Base-by-base conservation (phyloP, 768 basidiomycete genomes). In the Kwoniella sp. region DNA sequence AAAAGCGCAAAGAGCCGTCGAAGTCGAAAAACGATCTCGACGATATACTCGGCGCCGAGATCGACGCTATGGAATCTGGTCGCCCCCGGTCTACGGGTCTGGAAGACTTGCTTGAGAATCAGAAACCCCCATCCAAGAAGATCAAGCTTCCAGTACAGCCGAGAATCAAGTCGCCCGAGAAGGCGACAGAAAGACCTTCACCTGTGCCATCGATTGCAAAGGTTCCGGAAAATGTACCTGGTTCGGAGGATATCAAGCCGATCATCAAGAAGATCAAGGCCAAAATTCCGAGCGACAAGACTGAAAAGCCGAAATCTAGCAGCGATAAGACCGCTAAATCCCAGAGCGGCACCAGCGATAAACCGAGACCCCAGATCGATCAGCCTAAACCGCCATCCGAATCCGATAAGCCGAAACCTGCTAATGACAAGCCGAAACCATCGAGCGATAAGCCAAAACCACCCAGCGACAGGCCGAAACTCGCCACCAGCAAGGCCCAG, bases 71-170 rank as follows among this genome's bases (percentile, higher is more conserved):
- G 60, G 81, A 79, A 34, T 53, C 65, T 15, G 56, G 61, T 30
- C 52, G 58, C 26, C 62, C 63, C 4, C 22, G 41, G 7, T 45
- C 23, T 9, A 53, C 63, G 22, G 29, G 54, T 4, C 25, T 67
- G 1, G 60, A 68, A 2, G 45, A 61, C 2, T 53, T 66, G 38
- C 54, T 68, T 23, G 64, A 72, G 41, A 34, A 57, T 23, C 56
- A 51, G 17, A 54, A 52, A 29, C 69, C 67, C 20, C 60, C 63
- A 34, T 29, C 70, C 13, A 92, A 88, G 85, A 95, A 92, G 80
- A 90, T 89, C 77, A 88, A 85, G 76, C 48, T 65, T n/a, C 48
- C 63, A 2, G 20, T 52, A 3, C 65, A 28, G 45, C 37, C 58
- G 11, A 22, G 55, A 37, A 48, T 34, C 13, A 34, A 60, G 13